Percentiles rank a stretch among this genome's conserved stretches.
These are phyloP conservation scores for Cystobasidium pallidum DNA, from an alignment of 1,284 basidiomycete species.

Conservation along the genomic window DNA sequence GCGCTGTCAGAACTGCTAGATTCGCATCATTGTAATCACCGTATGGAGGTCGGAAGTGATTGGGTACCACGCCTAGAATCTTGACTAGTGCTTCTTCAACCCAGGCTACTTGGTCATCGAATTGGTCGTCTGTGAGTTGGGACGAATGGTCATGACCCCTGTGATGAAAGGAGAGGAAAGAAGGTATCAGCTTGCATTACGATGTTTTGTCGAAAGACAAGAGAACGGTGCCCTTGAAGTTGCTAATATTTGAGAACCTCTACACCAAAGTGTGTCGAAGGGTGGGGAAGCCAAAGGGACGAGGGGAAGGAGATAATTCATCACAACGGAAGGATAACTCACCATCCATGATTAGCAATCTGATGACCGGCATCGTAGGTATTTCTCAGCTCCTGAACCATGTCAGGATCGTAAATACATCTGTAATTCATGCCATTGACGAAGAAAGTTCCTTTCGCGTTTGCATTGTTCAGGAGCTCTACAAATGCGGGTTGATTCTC, in stretches of 20 bases:
- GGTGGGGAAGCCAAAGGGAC: too few relatives aligned
- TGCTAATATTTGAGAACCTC: too few relatives aligned
- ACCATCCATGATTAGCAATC: slow-evolving; percentile 52
- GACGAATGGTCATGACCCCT: slow-evolving; percentile 37
- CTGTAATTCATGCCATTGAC: slow-evolving; percentile 29
- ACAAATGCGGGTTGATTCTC: slow-evolving; percentile 38
- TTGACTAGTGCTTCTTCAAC: slow-evolving; percentile 51
- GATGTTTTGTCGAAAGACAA: too few relatives aligned
- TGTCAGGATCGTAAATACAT: slow-evolving; percentile 53
- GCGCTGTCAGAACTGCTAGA: slow-evolving; percentile 47
- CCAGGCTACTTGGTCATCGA: slow-evolving; percentile 27
- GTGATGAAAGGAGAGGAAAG: neutral
- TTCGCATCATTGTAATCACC: slow-evolving; percentile 46
- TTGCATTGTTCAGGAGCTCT: slow-evolving; percentile 42
- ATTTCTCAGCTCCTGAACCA: slow-evolving; percentile 47
- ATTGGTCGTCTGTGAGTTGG: slow-evolving; percentile 19
- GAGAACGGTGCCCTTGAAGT: too few relatives aligned
- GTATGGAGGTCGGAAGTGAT: slow-evolving; percentile 51
- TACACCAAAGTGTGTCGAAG: too few relatives aligned
- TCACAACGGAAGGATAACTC: neutral
- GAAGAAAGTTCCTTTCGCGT: slow-evolving; percentile 50
- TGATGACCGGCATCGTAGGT: slow-evolving; percentile 53
- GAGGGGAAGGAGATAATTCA: too few relatives aligned
- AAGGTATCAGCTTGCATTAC: neutral
- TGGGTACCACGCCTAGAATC: slow-evolving; percentile 54